These are phyloP conservation scores for Saccharum officinarum DNA, from an alignment of 176 grass and related monocot genomes.

Conservation along the genomic window DNA sequence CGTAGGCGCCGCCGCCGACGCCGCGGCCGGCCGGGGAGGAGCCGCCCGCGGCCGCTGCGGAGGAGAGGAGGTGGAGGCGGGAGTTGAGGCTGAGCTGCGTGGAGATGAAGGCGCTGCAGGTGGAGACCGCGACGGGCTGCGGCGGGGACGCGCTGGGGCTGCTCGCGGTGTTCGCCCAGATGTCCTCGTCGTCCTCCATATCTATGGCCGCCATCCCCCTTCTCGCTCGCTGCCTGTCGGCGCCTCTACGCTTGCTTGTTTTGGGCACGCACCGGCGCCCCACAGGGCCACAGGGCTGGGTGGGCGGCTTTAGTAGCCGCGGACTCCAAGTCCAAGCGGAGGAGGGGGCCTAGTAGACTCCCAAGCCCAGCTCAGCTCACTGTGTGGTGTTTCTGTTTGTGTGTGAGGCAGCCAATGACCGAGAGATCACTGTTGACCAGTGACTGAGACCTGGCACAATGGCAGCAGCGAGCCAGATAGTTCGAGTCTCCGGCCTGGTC, in stretches of 20 bases:
- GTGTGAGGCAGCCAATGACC: neutral
- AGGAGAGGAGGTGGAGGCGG: conserved; percentile 28
- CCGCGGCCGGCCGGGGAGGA: neutral
- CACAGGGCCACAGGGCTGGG: neutral
- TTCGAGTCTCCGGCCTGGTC: neutral
- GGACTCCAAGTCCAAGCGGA: neutral
- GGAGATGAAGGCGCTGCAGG: conserved; percentile 23
- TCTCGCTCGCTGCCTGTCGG: neutral
- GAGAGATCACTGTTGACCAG: neutral
- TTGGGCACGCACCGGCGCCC: conserved; percentile 34
- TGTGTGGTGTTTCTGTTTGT: neutral
- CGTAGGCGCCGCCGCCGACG: neutral
- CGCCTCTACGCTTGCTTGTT: conserved; percentile 14
- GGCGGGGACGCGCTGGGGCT: conserved; percentile 42
- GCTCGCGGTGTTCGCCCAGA: conserved; percentile 42
- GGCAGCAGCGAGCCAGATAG: neutral
- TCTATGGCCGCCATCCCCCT: conserved; percentile 5
- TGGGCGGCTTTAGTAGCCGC: conserved; percentile 11
- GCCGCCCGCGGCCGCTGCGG: neutral
- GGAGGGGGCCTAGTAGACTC: neutral
- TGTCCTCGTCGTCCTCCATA: conserved; percentile 46
- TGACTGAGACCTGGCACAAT: neutral
- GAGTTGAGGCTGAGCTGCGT: conserved; percentile 58
- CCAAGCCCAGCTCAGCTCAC: neutral
- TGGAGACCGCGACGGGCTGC: neutral